Evolutionary conservation across 441 rosid species (phyloP), one percentile per base, ranked within the genome.

Genomic region (Gossypium davidsonii): DNA sequence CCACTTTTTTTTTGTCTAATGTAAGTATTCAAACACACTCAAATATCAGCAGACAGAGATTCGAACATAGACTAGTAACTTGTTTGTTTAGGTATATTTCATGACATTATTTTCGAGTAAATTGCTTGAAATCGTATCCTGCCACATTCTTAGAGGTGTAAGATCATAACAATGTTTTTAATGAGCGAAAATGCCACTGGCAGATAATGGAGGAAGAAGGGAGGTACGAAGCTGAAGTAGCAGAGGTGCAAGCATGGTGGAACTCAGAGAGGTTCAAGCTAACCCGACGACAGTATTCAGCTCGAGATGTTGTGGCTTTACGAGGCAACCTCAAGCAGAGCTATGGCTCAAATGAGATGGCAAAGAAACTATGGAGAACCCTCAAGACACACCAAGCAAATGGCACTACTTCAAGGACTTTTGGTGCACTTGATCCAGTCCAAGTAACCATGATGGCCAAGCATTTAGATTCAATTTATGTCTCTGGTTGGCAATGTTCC

Each of bases 401-500:
- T 8, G 91, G 94, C 76, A 90, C 97, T 2, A 85, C 98, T n/a
- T 92, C 98, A 23, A 87, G 97, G 67, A 94, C 98, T 55, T 92
- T 92, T 15, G 94, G 97, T 21, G 95, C 98, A 1, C 91, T 92
- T 42, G 97, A 91, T 80, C 94, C 97, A 2, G 96, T 92, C 64
- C 96, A 94, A 65, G 98, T 91, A 14, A 66, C 98, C 73, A 88
- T 92, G 97, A 94, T 92, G 98, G 96, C 94, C 69, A 91, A 88
- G 77, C 89, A 89, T 83, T 78, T 92, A 63, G 97, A 94, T 85
- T 79, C 89, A 21, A 90, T 92, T 57, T 94, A 94, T 12, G 93
- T 92, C 69, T 94, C 97, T 2, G 98, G 98, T 20, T 92, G 97
- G 97, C 97, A 94, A 72, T 94, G 98, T 82, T 94, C 97, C 9